Evolutionary conservation across 208 protist genomes (phyloP), one percentile per base, ranked within the genome.

Genomic region (Trypanosoma boissoni): DNA sequence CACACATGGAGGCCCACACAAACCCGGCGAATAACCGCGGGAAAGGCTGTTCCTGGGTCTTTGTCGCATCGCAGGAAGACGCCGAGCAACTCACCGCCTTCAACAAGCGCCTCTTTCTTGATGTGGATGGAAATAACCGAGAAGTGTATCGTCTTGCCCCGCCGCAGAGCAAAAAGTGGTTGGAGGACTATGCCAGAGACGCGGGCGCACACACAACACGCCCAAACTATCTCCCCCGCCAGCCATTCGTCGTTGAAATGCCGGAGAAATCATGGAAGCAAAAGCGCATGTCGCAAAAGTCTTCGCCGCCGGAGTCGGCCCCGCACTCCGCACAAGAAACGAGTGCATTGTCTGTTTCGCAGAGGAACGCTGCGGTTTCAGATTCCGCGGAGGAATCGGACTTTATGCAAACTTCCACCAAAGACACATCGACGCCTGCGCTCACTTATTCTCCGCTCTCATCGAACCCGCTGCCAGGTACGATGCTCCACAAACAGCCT

Each of bases 1-100:
- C 61, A 0, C 61, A 68, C 51, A 68, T 68, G 51, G 61, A 68
- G 52, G 39, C 61, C 9, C 61, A 68, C 43, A 68, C 61, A 5
- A 68, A 59, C 32, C n/a, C 43, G 0, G 14, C 31, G 4, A 68
- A 43, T 18, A 28, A 43, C 3, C 61, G 61, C 16, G 61, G 61
- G 1, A 68, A 68, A 29, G 61, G 61, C 7, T 68, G 61, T 43
- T 20, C 52, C 20, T 68, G 61, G 61, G 61, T 68, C 1, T 58
- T 68, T 45, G 61, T 59, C 1, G 42, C 52, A 1, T 68, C 61
- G 9, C 52, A 37, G 5, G 14, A 12, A 7, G 61, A 68, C 14
- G 50, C 52, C 10, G n/a, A 20, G 42, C 51, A 44, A 53, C 52
- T 68, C 3, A 59, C 59, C 24, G 20, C 10, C 3, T 58, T 68